Conservation (phyloP, 2,329 filamentous ascomycete species). For the Venturiaceae sp. region DNA sequence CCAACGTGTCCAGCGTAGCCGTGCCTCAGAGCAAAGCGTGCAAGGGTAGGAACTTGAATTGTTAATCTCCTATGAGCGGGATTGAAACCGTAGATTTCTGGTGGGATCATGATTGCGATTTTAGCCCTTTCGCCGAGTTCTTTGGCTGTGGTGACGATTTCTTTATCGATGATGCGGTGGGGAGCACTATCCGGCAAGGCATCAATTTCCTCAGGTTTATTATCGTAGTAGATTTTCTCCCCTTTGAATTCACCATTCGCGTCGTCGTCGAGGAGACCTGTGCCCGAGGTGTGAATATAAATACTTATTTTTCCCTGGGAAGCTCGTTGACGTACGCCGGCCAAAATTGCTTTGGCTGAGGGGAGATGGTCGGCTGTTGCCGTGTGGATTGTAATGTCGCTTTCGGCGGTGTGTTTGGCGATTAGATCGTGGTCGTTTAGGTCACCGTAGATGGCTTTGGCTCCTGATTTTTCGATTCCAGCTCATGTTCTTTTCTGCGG, state of each 20-base stretch:
- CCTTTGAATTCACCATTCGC: conserved; percentile 22
- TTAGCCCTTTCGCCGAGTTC: conserved; percentile 37
- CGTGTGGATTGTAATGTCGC: conserved; percentile 36
- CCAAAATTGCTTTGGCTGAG: conserved; percentile 34
- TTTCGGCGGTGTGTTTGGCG: conserved; percentile 23
- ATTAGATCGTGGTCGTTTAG: conserved; percentile 32
- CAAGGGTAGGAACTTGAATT: conserved; percentile 38
- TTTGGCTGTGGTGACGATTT: too few relatives aligned
- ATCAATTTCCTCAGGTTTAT: conserved; percentile 29
- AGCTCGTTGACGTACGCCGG: conserved; percentile 31
- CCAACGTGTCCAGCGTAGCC: conserved; percentile 37
- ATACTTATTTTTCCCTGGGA: conserved; percentile 27
- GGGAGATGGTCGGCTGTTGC: conserved; percentile 40
- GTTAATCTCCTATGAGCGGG: conserved; percentile 27
- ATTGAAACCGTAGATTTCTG: conserved; percentile 36
- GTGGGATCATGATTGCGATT: conserved; percentile 38
- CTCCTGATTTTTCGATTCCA: conserved; percentile 26
- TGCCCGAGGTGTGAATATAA: conserved; percentile 41
- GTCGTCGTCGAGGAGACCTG: conserved; percentile 30
- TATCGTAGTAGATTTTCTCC: conserved; percentile 34
- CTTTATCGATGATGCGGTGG: conserved; percentile 36
- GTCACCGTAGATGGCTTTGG: conserved; percentile 28
- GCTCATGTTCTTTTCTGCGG: conserved; percentile 27
- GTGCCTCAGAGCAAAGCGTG: conserved; percentile 38
- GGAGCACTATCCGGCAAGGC: conserved; percentile 30